phyloP scores from a whole-genome alignment of 768 basidiomycete species.

The Leccinum barrowsii region DNA sequence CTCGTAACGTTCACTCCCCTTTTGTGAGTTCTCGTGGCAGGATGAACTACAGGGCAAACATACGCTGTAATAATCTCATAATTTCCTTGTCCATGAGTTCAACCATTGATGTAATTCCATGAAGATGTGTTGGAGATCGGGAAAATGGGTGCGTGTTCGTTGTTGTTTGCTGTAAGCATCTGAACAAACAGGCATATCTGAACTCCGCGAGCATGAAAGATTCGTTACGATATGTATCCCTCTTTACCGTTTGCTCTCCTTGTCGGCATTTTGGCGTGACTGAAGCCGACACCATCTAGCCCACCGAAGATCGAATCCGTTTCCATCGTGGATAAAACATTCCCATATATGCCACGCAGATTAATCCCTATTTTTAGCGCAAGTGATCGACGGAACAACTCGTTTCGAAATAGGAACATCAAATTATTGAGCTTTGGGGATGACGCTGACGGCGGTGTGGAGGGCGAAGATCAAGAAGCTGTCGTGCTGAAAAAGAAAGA shows the following conservation, averaged over 20 bases:
- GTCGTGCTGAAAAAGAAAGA: conserved; percentile 69
- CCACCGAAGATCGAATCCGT: conserved; percentile 89
- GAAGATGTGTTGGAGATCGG: too few species aligned
- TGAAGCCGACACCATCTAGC: conserved; percentile 36
- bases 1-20: too few species aligned
- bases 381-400: background rate
- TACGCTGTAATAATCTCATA: too few species aligned
- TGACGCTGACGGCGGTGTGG: conserved; percentile 63
- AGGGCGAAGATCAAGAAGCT: conserved; percentile 53
- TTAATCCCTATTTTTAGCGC: conserved; percentile 36
- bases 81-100: too few species aligned
- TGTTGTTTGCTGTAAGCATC: background rate
- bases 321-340: conserved; percentile 88
- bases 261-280: background rate
- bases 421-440: conserved; percentile 86
- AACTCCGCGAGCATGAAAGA: too few species aligned
- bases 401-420: conserved; percentile 59
- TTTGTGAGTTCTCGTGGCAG: too few species aligned
- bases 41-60: too few species aligned
- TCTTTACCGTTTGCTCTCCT: too few species aligned
- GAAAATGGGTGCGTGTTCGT: too few species aligned
- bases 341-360: conserved; percentile 83
- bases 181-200: conserved; percentile 7
- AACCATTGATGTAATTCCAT: too few species aligned
- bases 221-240: conserved; percentile 5